These are phyloP conservation scores for Eleusine coracana DNA, from an alignment of 176 grass and related monocot species.

Conservation along the genomic window DNA sequence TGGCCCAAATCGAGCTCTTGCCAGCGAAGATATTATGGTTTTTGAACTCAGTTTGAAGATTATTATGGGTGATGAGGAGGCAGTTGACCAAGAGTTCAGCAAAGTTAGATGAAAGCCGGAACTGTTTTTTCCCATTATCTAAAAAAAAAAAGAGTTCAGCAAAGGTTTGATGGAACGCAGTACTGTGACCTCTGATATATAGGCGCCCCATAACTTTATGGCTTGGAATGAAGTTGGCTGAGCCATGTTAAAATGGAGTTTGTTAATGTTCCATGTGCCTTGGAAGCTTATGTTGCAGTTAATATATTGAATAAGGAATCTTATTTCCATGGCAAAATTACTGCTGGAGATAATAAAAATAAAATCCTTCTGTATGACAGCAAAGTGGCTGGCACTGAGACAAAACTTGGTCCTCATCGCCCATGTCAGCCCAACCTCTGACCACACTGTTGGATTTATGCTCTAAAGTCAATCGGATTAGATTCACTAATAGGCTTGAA, in stretches of 20 bases:
- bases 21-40: neutral
- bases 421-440: too few species aligned
- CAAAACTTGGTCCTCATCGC: neutral
- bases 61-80: neutral
- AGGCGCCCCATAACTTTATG: too few species aligned
- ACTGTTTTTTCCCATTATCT: too few species aligned
- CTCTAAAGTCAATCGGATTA: too few species aligned
- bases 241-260: neutral
- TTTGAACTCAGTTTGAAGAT: slow-evolving; percentile 13
- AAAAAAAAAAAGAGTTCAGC: neutral
- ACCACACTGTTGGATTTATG: too few species aligned
- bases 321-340: neutral
- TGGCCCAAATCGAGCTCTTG: neutral
- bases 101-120: too few species aligned
- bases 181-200: too few species aligned
- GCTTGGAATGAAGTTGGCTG: too few species aligned
- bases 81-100: neutral
- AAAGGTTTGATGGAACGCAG: neutral
- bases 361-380: neutral
- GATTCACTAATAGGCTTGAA: too few species aligned
- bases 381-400: neutral
- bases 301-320: neutral
- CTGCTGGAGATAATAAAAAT: neutral
- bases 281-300: neutral
- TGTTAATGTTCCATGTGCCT: neutral